Percentiles rank a stretch among this genome's conserved stretches.
These are phyloP conservation scores for Talaromyces funiculosus DNA, from an alignment of 2,329 filamentous ascomycete genomes.

Conservation along the genomic window DNA sequence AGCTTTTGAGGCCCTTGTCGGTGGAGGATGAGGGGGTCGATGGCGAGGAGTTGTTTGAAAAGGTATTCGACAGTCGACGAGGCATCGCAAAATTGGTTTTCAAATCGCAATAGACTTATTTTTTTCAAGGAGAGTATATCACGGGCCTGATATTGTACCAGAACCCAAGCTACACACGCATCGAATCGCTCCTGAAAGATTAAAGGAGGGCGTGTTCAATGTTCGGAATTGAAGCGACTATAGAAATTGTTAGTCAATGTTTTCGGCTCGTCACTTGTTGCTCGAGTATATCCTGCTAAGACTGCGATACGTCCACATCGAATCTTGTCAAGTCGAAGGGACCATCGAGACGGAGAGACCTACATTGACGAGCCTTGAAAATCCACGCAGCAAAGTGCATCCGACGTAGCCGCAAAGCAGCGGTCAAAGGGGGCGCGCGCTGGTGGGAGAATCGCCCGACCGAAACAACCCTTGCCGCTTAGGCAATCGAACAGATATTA, in stretches of 20 bases:
- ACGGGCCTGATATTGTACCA: background rate
- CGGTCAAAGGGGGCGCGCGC: slow-evolving; percentile 12
- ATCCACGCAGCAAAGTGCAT: slow-evolving; percentile 3
- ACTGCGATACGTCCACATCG: background rate
- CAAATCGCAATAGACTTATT: background rate
- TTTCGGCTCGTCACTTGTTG: background rate
- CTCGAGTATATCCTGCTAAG: background rate
- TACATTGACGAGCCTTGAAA: slow-evolving; percentile 1
- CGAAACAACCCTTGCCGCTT: slow-evolving; percentile 11
- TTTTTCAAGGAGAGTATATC: background rate
- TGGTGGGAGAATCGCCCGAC: slow-evolving; percentile 6
- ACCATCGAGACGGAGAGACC: background rate
- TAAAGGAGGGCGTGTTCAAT: background rate
- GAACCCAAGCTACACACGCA: background rate
- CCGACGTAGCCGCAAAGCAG: slow-evolving; percentile 12
- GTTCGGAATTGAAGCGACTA: background rate
- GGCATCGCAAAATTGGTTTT: slow-evolving; percentile 50
- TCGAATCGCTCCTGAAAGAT: background rate
- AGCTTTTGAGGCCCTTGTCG: slow-evolving; percentile 51
- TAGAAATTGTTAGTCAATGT: background rate
- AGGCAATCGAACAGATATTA: background rate
- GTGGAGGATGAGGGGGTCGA: slow-evolving; percentile 29
- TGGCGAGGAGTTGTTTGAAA: slow-evolving; percentile 46
- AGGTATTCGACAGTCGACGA: slow-evolving; percentile 56
- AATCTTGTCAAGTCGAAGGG: background rate